Percentiles rank a stretch among this genome's conserved stretches.
phyloP scores from a whole-genome alignment of 306 rosid genomes.

The Quercus variabilis region DNA sequence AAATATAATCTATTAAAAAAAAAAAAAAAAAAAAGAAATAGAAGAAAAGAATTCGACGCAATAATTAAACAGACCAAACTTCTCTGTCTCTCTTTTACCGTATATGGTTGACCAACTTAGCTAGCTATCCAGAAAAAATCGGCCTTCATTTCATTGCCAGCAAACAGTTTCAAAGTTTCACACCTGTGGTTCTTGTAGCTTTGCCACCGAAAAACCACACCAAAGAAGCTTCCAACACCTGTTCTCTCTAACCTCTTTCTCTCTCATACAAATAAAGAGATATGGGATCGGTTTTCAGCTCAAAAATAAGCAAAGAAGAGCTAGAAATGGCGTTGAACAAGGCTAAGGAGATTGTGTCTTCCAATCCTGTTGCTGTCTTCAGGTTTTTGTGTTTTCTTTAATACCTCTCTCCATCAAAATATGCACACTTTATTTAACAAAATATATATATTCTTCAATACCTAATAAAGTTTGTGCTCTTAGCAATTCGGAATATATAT shows the following conservation, averaged over 20 bases:
- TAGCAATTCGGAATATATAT: too few species aligned
- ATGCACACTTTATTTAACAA: not conserved
- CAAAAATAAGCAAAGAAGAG: constrained; percentile 24
- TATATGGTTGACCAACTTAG: not conserved
- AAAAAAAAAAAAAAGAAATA: too few species aligned
- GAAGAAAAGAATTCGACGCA: too few species aligned
- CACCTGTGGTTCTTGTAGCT: not conserved
- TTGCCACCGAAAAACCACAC: not conserved
- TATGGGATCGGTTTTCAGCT: constrained; percentile 41
- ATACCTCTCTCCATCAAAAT: not conserved
- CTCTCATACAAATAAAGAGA: not conserved
- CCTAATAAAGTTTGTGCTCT: too few species aligned
- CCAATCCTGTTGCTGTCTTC: constrained; percentile 44
- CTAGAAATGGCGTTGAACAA: constrained; percentile 37
- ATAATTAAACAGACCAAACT: too few species aligned
- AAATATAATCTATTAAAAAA: too few species aligned
- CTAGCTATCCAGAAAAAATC: not conserved
- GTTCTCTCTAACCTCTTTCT: not conserved
- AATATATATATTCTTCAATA: not conserved
- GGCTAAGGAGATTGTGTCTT: constrained; percentile 35
- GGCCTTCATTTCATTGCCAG: not conserved
- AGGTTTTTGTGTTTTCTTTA: constrained; percentile 20
- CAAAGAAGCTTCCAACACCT: constrained; percentile 12
- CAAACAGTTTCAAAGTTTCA: not conserved
- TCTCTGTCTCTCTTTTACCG: not conserved